Evolutionary conservation across 2,329 filamentous ascomycete genomes (phyloP), one percentile per base, ranked within the genome.

Genomic region (Tolypocladium amazonense): DNA sequence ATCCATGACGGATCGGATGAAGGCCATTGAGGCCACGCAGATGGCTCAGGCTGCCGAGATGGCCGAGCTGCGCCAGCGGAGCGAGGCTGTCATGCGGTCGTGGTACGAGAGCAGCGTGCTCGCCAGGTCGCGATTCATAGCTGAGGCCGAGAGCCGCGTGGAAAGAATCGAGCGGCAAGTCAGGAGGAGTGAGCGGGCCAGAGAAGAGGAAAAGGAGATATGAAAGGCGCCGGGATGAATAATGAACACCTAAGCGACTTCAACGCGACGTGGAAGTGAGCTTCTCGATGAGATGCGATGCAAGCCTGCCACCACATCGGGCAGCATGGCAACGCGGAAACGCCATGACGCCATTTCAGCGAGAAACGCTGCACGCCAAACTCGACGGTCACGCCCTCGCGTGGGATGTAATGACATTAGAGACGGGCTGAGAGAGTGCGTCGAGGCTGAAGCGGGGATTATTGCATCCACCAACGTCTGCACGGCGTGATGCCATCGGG

Each of bases 61-160:
- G 62, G 82, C 81, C 27, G 82, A 82, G 70, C 79, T 88, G 69
- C 81, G 84, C 70, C 81, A 75, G 62, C 81, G 80, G 64, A 92
- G 82, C 74, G 89, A 85, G 72, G 71, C 72, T 63, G 75, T 82
- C 30, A 73, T 91, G 61, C 81, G 87, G 64, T 73, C 78, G 41
- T 95, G 90, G 88, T 92, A 93, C 72, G 86, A 92, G 70, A 76
- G 83, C 30, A 84, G 85, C 4, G 79, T 94, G 52, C 76, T 96
- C 56, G 81, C 81, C 14, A 84, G 84, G 65, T 87, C 87, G 0
- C 82, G 85, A 65, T 81, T 82, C 60, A 87, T 91, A 76, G 88
- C 87, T 27, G 84, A 88, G 57, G 85, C 88, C 69, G 88, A 95
- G 73, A 80, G 82, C 39, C 79, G 88, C 56, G 72, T 92, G 15